Evolutionary conservation across 257 asterid species (phyloP).

Genomic region (Ilex aquifolium): DNA sequence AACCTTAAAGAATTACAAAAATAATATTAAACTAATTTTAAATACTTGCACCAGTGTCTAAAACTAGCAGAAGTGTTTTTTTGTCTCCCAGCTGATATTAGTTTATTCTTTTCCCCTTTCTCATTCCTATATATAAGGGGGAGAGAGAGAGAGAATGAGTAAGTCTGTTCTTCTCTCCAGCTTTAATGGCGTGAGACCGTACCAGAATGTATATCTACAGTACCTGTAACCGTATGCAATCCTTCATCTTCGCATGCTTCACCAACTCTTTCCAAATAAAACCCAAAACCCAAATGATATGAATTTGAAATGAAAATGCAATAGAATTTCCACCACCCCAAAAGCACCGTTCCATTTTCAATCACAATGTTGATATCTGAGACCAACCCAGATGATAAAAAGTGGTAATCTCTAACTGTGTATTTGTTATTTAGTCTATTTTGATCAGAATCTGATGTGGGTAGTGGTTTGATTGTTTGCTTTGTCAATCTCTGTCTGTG

Average conservation of each 20-base stretch:
- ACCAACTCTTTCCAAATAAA: slow-evolving; percentile 49
- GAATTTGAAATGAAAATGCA: slow-evolving; percentile 18
- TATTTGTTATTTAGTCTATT: slow-evolving; percentile 15
- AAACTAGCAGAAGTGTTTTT: too few relatives aligned
- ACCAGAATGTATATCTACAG: slow-evolving; percentile 39
- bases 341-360: slow-evolving; percentile 22
- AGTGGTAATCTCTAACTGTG: slow-evolving; percentile 30
- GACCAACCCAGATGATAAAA: slow-evolving; percentile 39
- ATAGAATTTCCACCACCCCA: slow-evolving; percentile 26
- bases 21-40: too few relatives aligned
- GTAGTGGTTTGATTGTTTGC: slow-evolving; percentile 9
- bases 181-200: slow-evolving; percentile 84
- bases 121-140: background rate
- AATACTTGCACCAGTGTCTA: too few relatives aligned
- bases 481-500: background rate
- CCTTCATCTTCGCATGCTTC: slow-evolving; percentile 81
- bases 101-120: too few relatives aligned
- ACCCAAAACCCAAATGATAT: slow-evolving; percentile 50
- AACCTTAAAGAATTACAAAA: too few relatives aligned
- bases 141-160: slow-evolving; percentile 23
- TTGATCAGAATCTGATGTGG: slow-evolving; percentile 18
- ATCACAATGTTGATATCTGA: slow-evolving; percentile 27
- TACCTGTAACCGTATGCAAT: slow-evolving; percentile 27
- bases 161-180: slow-evolving; percentile 70
- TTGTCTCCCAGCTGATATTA: background rate